Base-by-base conservation (phyloP, 2,329 filamentous ascomycete genomes). In the Epichloe festucae region DNA sequence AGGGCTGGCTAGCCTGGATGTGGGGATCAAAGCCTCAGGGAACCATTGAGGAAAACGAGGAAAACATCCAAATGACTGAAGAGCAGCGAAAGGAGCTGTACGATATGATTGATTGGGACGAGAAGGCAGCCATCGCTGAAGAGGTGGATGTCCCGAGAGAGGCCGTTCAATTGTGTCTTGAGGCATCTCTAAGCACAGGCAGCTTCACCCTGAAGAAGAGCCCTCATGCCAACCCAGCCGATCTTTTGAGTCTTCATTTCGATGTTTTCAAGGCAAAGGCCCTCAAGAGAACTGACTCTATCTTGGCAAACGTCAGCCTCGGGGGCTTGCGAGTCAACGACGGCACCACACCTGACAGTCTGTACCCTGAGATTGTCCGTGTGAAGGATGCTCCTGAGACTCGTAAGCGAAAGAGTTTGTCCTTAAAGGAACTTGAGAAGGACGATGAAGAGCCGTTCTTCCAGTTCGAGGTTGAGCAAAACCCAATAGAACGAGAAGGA, bases 291-390 rank as follows among this genome's bases (percentile, higher is more conserved):
- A 89, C 89, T 10, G 93, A 97, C 64, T 98, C 93, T 0, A 82
- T 94, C 60, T 77, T 97, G 35, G 81, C 88, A 7, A 89, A 96
- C 63, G 70, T 97, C 49, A 93, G 89, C 57, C 83, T 99, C 1
- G 93, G 91, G 93, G 93, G 91, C 1, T 79, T 99, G 65, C 84
- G 93, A 53, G 82, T 98, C 58, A 96, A 96, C 58, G 93, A 99
- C 65, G 93, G 93, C 50, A 97, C 91, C 0, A 98, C 93, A 0
- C 81, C 88, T 41, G 84, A 90, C 52, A 96, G 86, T 57, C 73
- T 96, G 31, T 98, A 90, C 63, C 88, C 90, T 17, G 91, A 98
- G 64, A 96, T 98, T 60, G 89, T 98, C 53, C 84, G 85, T 12
- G 89, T 98, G 66, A 99, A 98, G 66, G 89, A 95, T 66, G 86